Evolutionary conservation across 805 yeast species (phyloP).

Genomic region (Sugiyamaella valdiviana): DNA sequence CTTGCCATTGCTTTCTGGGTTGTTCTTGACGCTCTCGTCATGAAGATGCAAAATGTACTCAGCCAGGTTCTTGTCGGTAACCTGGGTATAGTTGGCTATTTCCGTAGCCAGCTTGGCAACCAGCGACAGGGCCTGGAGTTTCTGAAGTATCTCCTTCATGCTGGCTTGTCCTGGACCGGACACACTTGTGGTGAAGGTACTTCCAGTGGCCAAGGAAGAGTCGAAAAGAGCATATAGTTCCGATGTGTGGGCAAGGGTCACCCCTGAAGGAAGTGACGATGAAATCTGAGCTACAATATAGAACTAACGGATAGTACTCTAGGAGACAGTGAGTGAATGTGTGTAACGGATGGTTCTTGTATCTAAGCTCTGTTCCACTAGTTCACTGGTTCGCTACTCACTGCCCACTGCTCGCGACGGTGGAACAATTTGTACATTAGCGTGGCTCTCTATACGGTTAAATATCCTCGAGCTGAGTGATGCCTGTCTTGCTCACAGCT

Average conservation of each 20-base stretch:
- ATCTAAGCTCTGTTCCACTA: too few species aligned
- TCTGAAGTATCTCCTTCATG: constrained; percentile 28
- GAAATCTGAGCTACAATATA: too few species aligned
- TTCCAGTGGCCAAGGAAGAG: background rate
- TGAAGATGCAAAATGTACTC: constrained; percentile 42
- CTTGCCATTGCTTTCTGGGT: constrained; percentile 10
- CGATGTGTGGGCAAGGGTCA: background rate
- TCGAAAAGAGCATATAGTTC: background rate
- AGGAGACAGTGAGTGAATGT: too few species aligned
- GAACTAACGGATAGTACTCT: too few species aligned
- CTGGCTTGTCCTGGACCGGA: background rate
- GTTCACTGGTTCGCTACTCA: too few species aligned
- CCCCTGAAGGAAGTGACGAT: too few species aligned
- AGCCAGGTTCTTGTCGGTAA: constrained; percentile 41
- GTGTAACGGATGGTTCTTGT: too few species aligned
- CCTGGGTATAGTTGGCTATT: constrained; percentile 31
- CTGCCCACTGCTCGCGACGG: too few species aligned
- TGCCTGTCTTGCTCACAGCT: constrained; percentile 58
- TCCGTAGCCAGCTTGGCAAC: constrained; percentile 32
- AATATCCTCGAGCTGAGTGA: constrained; percentile 21
- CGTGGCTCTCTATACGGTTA: background rate
- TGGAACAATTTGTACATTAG: too few species aligned
- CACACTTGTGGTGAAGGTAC: constrained; percentile 1
- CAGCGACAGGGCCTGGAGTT: constrained; percentile 30
- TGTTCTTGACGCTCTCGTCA: constrained; percentile 11